phyloP scores from a whole-genome alignment of 2,329 filamentous ascomycete genomes.

The Zelopaecilomyces penicillatus region DNA sequence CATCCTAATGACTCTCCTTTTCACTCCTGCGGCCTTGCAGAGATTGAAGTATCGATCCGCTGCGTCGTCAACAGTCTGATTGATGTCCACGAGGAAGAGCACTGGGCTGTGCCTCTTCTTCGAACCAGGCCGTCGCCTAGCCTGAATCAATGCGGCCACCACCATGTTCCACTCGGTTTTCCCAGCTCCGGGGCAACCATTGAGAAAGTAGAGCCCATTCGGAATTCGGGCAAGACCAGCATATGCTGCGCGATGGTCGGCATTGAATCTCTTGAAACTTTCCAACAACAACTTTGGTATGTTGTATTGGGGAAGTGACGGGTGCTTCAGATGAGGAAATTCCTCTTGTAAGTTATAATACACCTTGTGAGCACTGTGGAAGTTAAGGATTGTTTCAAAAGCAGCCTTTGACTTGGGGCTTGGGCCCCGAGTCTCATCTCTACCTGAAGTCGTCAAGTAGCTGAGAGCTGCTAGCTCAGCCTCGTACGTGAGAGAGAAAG shows the following conservation, averaged over 20 bases:
- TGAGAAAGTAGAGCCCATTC: slow-evolving; percentile 35
- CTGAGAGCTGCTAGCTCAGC: slow-evolving; percentile 24
- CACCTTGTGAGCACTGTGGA: slow-evolving; percentile 13
- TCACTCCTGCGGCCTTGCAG: slow-evolving; percentile 26
- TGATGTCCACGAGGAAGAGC: slow-evolving; percentile 39
- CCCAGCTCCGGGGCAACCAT: slow-evolving; percentile 38
- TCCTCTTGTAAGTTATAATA: slow-evolving; percentile 16
- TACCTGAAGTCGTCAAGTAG: slow-evolving; percentile 15
- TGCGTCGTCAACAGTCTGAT: slow-evolving; percentile 37
- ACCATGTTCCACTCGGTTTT: slow-evolving; percentile 41
- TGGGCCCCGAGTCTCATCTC: slow-evolving; percentile 11
- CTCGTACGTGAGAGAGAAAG: slow-evolving; percentile 20
- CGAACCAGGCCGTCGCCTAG: slow-evolving; percentile 16
- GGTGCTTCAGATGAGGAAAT: slow-evolving; percentile 28
- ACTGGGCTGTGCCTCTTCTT: slow-evolving; percentile 24
- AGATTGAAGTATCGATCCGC: slow-evolving; percentile 33
- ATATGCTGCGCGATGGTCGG: slow-evolving; percentile 30
- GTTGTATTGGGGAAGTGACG: slow-evolving; percentile 8
- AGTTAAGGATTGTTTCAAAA: slow-evolving; percentile 25
- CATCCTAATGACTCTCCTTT: slow-evolving; percentile 29
- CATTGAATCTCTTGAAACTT: slow-evolving; percentile 26
- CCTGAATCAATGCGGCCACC: slow-evolving; percentile 29
- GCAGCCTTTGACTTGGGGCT: slow-evolving; percentile 16
- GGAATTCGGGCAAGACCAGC: slow-evolving; percentile 27
- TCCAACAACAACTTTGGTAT: slow-evolving; percentile 19